Conservation (phyloP, 2,329 filamentous ascomycete species). For the Sclerotinia borealis region DNA sequence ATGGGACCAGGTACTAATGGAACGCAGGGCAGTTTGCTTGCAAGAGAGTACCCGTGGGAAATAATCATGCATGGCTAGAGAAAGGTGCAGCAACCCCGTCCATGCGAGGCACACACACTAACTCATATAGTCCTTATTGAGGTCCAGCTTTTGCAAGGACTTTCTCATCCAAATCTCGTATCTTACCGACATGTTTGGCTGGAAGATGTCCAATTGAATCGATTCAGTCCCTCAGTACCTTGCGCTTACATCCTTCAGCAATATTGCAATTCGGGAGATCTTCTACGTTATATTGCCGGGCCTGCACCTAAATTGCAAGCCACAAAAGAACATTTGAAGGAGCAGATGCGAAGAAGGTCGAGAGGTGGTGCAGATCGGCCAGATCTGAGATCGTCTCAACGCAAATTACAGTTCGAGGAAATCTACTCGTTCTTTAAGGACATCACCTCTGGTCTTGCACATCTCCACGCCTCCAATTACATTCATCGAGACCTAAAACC, state of each 20-base stretch:
- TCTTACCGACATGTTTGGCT: constrained; percentile 98
- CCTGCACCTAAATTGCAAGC: constrained; percentile 51
- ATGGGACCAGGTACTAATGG: constrained; percentile 15
- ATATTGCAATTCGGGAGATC: constrained; percentile 90
- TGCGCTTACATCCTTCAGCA: constrained; percentile 97
- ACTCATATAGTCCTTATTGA: constrained; percentile 63
- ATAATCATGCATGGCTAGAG: constrained; percentile 92
- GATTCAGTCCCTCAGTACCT: constrained; percentile 84
- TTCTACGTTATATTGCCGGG: constrained; percentile 80
- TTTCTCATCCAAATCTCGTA: constrained; percentile 91
- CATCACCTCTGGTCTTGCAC: constrained; percentile 84
- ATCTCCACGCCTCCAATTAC: constrained; percentile 85
- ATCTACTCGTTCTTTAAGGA: constrained; percentile 97
- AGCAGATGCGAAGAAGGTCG: constrained; percentile 75
- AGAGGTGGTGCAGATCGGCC: constrained; percentile 58
- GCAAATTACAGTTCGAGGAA: constrained; percentile 67
- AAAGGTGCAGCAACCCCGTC: constrained; percentile 43
- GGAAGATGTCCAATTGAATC: constrained; percentile 76
- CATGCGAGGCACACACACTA: constrained; percentile 8
- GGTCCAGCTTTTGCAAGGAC: constrained; percentile 83
- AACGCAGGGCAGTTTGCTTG: constrained; percentile 72
- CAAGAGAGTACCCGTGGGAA: constrained; percentile 91
- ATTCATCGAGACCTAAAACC: constrained; percentile 96
- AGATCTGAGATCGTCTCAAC: constrained; percentile 19
- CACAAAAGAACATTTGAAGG: constrained; percentile 83